A percentile compares a stretch with the other conserved stretches of the same genome.
phyloP scores from a whole-genome alignment of 2,329 filamentous ascomycete species.

The Apiospora aurea region DNA sequence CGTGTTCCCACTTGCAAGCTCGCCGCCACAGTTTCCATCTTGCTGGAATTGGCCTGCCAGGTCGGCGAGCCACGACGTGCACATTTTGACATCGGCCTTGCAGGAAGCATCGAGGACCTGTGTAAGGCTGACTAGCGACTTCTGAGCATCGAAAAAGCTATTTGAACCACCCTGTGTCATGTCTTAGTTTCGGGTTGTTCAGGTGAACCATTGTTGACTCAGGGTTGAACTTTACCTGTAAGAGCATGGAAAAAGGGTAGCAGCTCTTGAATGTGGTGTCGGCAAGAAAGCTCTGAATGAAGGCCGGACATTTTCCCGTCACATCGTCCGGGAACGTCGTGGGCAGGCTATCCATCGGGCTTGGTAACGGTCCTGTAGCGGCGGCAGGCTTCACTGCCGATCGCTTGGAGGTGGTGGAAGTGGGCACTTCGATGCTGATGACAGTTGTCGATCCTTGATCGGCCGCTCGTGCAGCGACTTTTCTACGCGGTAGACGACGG shows the following conservation, averaged over 20 bases:
- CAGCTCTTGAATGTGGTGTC: slow-evolving; percentile 75
- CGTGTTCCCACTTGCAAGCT: slow-evolving; percentile 72
- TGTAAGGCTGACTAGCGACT: slow-evolving; percentile 75
- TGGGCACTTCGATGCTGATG: slow-evolving; percentile 41
- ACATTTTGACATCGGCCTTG: slow-evolving; percentile 68
- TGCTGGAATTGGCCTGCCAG: slow-evolving; percentile 71
- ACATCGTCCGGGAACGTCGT: slow-evolving; percentile 66
- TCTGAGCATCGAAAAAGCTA: slow-evolving; percentile 82
- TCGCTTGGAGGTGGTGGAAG: slow-evolving; percentile 34
- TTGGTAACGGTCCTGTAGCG: slow-evolving; percentile 58
- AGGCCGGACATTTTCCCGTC: slow-evolving; percentile 63
- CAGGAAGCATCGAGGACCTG: slow-evolving; percentile 83
- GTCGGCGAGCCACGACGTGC: slow-evolving; percentile 67
- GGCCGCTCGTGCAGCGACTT: slow-evolving; percentile 22
- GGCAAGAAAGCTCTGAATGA: slow-evolving; percentile 72
- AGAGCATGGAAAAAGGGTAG: slow-evolving; percentile 82
- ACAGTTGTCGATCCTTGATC: slow-evolving; percentile 38
- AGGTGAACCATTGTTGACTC: not conserved
- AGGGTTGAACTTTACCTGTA: slow-evolving; percentile 65
- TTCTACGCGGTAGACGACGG: slow-evolving; percentile 35
- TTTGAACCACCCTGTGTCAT: slow-evolving; percentile 56
- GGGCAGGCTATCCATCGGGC: slow-evolving; percentile 71
- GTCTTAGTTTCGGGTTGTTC: slow-evolving; percentile 13
- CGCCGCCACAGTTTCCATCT: slow-evolving; percentile 71
- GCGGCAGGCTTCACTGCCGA: slow-evolving; percentile 38